Conservation (phyloP, 495 filamentous ascomycete species). For the Podospora tetraspora region DNA sequence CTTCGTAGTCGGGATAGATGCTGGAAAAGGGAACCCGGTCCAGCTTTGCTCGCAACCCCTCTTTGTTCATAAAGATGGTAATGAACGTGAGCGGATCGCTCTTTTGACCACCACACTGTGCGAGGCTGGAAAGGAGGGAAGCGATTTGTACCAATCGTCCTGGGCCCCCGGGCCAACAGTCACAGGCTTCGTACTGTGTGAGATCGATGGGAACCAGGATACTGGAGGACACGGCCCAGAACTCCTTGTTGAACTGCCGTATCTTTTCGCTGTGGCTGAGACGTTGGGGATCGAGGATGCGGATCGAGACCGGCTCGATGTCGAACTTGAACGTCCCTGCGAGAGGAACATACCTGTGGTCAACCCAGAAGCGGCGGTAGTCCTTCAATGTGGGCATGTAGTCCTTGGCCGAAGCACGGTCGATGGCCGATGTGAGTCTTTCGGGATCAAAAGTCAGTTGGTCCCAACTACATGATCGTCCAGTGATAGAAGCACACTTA, state of each 20-base stretch:
- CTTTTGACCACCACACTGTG: background rate
- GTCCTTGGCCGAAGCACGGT: background rate
- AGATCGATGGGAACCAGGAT: background rate
- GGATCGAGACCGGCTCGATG: slow-evolving; percentile 5
- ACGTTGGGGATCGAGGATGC: background rate
- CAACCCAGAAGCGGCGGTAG: slow-evolving; percentile 10
- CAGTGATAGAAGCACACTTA: background rate
- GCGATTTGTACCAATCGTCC: background rate
- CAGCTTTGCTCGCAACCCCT: background rate
- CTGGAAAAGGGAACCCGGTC: background rate
- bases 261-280: background rate
- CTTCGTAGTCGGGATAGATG: background rate
- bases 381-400: slow-evolving; percentile 11
- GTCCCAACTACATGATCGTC: background rate
- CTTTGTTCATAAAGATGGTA: background rate
- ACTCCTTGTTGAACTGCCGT: background rate
- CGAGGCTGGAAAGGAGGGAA: background rate
- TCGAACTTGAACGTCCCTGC: slow-evolving; percentile 11
- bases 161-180: background rate
- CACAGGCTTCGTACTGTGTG: background rate
- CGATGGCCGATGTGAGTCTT: slow-evolving; percentile 10
- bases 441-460: background rate
- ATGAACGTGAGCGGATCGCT: background rate
- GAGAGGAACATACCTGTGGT: background rate
- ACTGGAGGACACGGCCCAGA: background rate